A percentile compares a stretch with the other conserved stretches of the same genome.
Evolutionary conservation across 257 asterid genomes (phyloP).

Genomic region (Lavandula angustifolia): DNA sequence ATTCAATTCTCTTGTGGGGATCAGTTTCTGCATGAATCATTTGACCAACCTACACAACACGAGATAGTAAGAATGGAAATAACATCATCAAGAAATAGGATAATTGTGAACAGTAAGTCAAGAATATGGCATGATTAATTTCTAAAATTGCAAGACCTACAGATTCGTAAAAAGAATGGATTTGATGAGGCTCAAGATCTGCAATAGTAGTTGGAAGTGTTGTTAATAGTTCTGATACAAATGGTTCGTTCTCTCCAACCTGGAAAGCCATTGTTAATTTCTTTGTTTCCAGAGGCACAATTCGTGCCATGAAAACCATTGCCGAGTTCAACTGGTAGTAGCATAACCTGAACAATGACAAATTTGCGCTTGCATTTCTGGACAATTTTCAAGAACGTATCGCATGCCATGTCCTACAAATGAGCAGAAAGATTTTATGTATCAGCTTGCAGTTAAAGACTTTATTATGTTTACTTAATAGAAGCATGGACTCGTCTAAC

Average conservation of each 20-base stretch:
- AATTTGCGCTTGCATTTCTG: conserved; percentile 98
- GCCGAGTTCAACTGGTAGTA: conserved; percentile 10
- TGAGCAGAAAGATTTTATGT: conserved; percentile 18
- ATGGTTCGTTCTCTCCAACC: conserved; percentile 97
- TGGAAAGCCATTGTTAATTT: conserved; percentile 37
- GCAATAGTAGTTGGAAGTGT: conserved; percentile 76
- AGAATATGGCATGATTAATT: not conserved
- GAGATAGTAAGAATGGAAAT: conserved; percentile 14
- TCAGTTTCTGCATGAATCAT: conserved; percentile 96
- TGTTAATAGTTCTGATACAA: conserved; percentile 88
- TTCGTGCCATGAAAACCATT: conserved; percentile 21
- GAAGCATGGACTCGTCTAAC: conserved; percentile 9
- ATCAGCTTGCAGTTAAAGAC: conserved; percentile 24
- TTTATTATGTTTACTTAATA: not conserved
- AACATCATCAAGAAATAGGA: not conserved
- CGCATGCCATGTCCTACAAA: conserved; percentile 97
- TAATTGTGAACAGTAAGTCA: conserved; percentile 10
- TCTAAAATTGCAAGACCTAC: conserved; percentile 46
- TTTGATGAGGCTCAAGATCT: conserved; percentile 96
- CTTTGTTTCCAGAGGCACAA: conserved; percentile 14
- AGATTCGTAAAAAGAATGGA: conserved; percentile 94
- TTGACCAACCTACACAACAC: conserved; percentile 65
- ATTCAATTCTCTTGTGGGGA: conserved; percentile 78
- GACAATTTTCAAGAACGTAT: conserved; percentile 94
- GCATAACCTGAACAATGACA: conserved; percentile 73